Conservation (phyloP, 352 stramenopile species). For the Phytophthora sojae region DNA sequence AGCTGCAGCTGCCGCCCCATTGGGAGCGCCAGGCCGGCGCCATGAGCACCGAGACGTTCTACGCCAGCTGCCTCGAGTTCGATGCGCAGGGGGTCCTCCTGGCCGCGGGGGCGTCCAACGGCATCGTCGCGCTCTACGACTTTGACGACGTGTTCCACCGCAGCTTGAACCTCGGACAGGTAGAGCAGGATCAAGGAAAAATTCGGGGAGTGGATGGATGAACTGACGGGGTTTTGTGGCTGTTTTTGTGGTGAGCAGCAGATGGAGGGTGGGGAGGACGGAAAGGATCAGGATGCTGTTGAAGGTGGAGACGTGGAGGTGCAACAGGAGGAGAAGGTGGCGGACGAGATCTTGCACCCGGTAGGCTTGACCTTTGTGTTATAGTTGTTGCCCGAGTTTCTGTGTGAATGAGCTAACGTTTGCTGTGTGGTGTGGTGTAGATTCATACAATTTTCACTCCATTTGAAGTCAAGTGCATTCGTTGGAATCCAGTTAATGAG, state of each 20-base stretch:
- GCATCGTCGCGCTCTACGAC: slow-evolving; percentile 78
- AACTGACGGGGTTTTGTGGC: neutral
- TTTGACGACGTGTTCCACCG: slow-evolving; percentile 81
- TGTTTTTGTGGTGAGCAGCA: neutral
- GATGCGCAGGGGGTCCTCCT: slow-evolving; percentile 75
- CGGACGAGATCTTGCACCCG: slow-evolving; percentile 42
- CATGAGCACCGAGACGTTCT: slow-evolving; percentile 47
- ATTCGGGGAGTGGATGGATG: neutral
- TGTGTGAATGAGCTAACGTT: neutral
- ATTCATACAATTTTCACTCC: slow-evolving; percentile 81
- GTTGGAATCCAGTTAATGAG: slow-evolving; percentile 80
- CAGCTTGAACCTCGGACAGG: slow-evolving; percentile 61
- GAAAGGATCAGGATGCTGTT: neutral
- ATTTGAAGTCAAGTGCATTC: slow-evolving; percentile 75
- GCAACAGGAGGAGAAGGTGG: slow-evolving; percentile 3
- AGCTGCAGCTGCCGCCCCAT: slow-evolving; percentile 52
- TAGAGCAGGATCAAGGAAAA: slow-evolving; percentile 13
- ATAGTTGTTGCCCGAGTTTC: neutral
- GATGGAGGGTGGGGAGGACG: neutral
- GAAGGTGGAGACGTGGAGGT: neutral
- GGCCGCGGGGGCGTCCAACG: slow-evolving; percentile 67
- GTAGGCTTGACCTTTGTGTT: slow-evolving; percentile 26
- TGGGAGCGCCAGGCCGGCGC: slow-evolving; percentile 48
- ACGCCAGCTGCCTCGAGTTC: slow-evolving; percentile 75
- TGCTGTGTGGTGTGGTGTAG: slow-evolving; percentile 22